Base-by-base conservation (phyloP, 106 monocot genomes). In the Dioscorea alata region DNA sequence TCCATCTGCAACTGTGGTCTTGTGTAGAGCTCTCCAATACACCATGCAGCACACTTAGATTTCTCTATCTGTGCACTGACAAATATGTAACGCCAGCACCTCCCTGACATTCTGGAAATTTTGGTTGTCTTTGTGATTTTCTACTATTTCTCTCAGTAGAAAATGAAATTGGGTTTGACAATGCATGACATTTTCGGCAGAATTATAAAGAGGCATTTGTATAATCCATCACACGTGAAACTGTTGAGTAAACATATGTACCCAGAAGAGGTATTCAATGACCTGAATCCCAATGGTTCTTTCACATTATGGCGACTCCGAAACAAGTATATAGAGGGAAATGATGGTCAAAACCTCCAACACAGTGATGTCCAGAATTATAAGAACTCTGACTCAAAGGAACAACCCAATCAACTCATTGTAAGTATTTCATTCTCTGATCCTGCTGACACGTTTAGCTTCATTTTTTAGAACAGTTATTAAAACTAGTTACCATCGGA, bases 211-310 rank as follows among this genome's bases (percentile, higher is more conserved):
- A n/a, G n/a, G n/a, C n/a, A n/a, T n/a, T n/a, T n/a, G 28, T n/a
- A 64, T 24, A 73, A 80, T 23, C 22, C 58, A 54, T 64, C 68
- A 1, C 52, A 24, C 32, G 14, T 61, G 23, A 63, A 77, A 66
- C 66, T 80, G 49, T 50, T 81, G 6, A 60, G 71, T 33, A 85
- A 70, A 33, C 52, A 80, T 58, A 71, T 85, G 23, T 85, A 77
- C 32, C 85, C 80, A 14, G 85, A 85, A 71, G 73, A 74, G 53
- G 80, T 85, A 63, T 81, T 71, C 35, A 67, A 23, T 17, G 85
- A 85, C 50, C 53, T 63, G 25, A 69, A 74, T 77, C n/a, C n/a
- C n/a, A n/a, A n/a, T n/a, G n/a, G n/a, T n/a, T n/a, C n/a, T n/a
- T n/a, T n/a, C n/a, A n/a, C n/a, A n/a, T n/a, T n/a, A n/a, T n/a